Conservation (phyloP, 371 early-diverging fungal genomes). For the Mortierella sp. region DNA sequence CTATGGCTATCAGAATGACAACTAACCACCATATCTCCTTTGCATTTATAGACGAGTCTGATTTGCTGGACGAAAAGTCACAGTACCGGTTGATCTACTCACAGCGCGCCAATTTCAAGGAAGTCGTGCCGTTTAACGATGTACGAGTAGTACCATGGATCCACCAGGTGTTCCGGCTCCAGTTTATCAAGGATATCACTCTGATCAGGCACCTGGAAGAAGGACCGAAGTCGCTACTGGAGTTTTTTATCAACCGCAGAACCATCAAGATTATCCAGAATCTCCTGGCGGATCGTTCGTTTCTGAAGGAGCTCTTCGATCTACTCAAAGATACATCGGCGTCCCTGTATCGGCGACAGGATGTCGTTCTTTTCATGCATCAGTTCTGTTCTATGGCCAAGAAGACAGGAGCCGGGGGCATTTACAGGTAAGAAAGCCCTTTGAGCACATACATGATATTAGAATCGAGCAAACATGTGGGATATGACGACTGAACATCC, state of each 20-base stretch:
- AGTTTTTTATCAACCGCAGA: background rate
- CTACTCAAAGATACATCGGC: background rate
- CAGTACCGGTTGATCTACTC: background rate
- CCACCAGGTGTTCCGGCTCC: background rate
- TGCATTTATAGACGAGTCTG: background rate
- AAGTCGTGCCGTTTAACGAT: background rate
- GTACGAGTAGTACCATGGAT: background rate
- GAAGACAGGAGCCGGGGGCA: background rate
- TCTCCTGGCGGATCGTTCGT: background rate
- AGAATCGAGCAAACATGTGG: background rate
- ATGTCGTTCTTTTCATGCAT: background rate
- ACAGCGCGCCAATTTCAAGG: background rate
- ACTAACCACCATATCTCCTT: background rate
- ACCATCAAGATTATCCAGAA: background rate
- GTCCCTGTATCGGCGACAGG: background rate
- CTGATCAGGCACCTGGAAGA: background rate
- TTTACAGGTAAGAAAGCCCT: background rate
- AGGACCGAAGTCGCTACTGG: background rate
- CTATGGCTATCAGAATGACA: background rate
- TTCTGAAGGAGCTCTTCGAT: background rate
- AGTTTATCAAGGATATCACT: background rate
- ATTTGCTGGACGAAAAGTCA: background rate
- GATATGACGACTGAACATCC: background rate
- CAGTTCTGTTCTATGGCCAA: constrained; percentile 3
- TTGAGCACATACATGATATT: background rate